Conservation (phyloP, 2,329 filamentous ascomycete species). For the Scortechinia acanthostroma region DNA sequence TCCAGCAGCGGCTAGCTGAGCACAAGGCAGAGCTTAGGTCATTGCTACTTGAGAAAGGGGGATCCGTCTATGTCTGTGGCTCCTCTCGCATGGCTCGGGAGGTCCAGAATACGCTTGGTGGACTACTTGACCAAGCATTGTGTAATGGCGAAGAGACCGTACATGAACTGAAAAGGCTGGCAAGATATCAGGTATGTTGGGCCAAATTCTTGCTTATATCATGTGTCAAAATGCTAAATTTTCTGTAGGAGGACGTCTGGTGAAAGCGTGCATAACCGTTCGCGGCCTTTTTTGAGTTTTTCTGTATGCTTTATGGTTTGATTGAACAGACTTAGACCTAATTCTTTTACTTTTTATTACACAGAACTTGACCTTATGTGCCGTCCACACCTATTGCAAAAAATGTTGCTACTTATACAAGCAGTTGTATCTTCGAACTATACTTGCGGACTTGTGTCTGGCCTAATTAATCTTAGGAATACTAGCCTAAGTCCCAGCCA, state of each 20-base stretch:
- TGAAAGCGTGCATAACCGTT: too few species aligned
- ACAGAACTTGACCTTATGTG: too few species aligned
- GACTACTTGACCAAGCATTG: slow-evolving; percentile 83
- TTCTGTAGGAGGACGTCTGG: slow-evolving; percentile 62
- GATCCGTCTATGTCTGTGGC: slow-evolving; percentile 96
- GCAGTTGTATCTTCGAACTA: too few species aligned
- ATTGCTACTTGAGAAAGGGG: slow-evolving; percentile 75
- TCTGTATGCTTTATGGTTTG: too few species aligned
- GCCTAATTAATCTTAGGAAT: too few species aligned
- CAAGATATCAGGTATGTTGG: slow-evolving; percentile 80
- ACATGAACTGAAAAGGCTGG: slow-evolving; percentile 89
- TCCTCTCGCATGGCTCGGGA: slow-evolving; percentile 95
- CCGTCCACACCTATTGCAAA: too few species aligned
- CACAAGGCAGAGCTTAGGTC: slow-evolving; percentile 78
- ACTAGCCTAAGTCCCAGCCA: too few species aligned
- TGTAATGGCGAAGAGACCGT: slow-evolving; percentile 90
- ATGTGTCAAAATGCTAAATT: slow-evolving; percentile 16
- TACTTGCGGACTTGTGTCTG: too few species aligned
- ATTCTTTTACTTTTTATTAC: too few species aligned
- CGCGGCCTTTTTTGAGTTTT: too few species aligned
- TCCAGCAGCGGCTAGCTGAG: slow-evolving; percentile 87
- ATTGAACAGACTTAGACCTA: too few species aligned
- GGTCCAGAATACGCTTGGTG: slow-evolving; percentile 77
- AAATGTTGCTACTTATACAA: too few species aligned
- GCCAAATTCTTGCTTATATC: slow-evolving; percentile 4